A percentile compares a stretch with the other conserved stretches of the same genome.
These are phyloP conservation scores for Hypholoma fasciculare DNA, from an alignment of 768 basidiomycete genomes.

Conservation along the genomic window DNA sequence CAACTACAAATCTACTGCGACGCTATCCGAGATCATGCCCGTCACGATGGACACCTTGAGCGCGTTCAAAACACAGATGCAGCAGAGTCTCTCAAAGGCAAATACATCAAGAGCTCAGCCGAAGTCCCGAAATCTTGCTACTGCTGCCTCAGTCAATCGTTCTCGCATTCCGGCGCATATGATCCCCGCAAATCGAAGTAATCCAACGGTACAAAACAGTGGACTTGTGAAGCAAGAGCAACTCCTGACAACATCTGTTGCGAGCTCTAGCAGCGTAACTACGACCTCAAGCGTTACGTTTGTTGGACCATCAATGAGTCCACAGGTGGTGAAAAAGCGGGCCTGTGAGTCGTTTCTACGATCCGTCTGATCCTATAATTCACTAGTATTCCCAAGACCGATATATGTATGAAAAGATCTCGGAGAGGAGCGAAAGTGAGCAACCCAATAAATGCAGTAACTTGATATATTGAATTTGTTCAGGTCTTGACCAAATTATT, in stretches of 20 bases:
- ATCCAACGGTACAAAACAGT: slow-evolving; percentile 10
- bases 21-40: slow-evolving; percentile 34
- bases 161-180: slow-evolving; percentile 30
- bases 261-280: slow-evolving; percentile 18
- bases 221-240: slow-evolving; percentile 38
- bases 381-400: slow-evolving; percentile 48
- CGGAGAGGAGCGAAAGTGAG: slow-evolving; percentile 80
- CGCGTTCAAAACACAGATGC: slow-evolving; percentile 48
- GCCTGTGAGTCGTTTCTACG: slow-evolving; percentile 48
- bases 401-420: slow-evolving; percentile 94
- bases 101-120: slow-evolving; percentile 32
- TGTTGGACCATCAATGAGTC: slow-evolving; percentile 38
- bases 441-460: slow-evolving; percentile 1
- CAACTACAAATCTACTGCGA: slow-evolving; percentile 36
- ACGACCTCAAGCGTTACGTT: slow-evolving; percentile 31
- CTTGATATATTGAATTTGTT: neutral
- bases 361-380: neutral
- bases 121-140: slow-evolving; percentile 23
- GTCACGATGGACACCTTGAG: slow-evolving; percentile 50
- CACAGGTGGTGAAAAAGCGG: slow-evolving; percentile 42
- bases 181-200: slow-evolving; percentile 16
- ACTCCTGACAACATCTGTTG: slow-evolving; percentile 25
- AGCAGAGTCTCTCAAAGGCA: slow-evolving; percentile 42
- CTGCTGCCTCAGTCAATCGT: slow-evolving; percentile 36
- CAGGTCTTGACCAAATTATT: slow-evolving; percentile 85